A percentile compares a stretch with the other conserved stretches of the same genome.
These are phyloP conservation scores for Aphanomyces cochlioides DNA, from an alignment of 352 stramenopile species.

Conservation along the genomic window DNA sequence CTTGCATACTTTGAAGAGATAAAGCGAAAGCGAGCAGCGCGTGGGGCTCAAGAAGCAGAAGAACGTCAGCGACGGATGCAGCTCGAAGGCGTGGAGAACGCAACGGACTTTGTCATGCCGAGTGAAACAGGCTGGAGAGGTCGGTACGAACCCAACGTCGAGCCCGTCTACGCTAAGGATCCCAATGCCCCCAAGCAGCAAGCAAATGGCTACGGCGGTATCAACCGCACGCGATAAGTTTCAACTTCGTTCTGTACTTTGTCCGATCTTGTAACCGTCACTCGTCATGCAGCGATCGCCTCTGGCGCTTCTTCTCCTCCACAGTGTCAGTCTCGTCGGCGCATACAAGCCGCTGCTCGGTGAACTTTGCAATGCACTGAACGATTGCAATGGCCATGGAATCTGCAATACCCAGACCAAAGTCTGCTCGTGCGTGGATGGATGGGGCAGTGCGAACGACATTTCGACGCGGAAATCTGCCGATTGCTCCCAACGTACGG, in stretches of 20 bases:
- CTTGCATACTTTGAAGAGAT: constrained; percentile 48
- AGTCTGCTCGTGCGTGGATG: constrained; percentile 53
- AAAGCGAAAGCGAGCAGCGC: constrained; percentile 39
- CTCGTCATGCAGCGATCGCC: neutral
- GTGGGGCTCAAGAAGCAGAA: constrained; percentile 34
- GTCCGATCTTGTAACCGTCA: no score
- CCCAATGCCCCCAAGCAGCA: constrained; percentile 31
- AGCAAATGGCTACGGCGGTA: constrained; percentile 50
- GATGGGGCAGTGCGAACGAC: constrained; percentile 63
- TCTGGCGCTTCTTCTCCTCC: neutral
- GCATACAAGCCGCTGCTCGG: constrained; percentile 20
- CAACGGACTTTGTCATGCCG: constrained; percentile 30
- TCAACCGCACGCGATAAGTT: constrained; percentile 48
- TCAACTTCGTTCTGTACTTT: neutral
- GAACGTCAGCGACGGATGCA: constrained; percentile 20
- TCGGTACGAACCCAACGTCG: constrained; percentile 46
- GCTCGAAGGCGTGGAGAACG: constrained; percentile 25
- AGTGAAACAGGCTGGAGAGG: constrained; percentile 68
- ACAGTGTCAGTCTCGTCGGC: neutral
- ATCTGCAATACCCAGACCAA: constrained; percentile 67
- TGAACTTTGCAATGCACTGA: constrained; percentile 36
- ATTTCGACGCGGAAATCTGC: constrained; percentile 64
- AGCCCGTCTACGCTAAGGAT: constrained; percentile 19
- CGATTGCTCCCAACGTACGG: constrained; percentile 71
- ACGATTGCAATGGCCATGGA: constrained; percentile 82